Evolutionary conservation across 2,329 filamentous ascomycete species (phyloP).

Genomic region (Pseudomassariella vexata): DNA sequence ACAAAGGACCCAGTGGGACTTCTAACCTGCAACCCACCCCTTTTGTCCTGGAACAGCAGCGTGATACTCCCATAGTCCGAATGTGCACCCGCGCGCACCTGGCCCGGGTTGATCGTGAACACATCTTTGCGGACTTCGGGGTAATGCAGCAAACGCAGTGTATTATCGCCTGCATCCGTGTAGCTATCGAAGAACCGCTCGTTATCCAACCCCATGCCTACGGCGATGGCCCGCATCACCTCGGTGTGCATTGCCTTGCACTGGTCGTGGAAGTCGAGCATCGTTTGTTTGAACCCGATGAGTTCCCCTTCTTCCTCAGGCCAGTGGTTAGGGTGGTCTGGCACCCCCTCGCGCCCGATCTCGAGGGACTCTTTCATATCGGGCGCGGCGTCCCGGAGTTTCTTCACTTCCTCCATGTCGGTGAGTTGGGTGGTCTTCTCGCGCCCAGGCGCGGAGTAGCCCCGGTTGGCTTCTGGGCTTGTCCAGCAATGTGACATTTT

Average conservation of each 20-base stretch:
- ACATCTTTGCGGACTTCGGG: conserved; percentile 60
- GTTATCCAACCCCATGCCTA: conserved; percentile 72
- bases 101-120: conserved; percentile 60
- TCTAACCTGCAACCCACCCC: conserved; percentile 52
- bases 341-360: conserved; percentile 55
- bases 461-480: conserved; percentile 65
- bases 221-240: conserved; percentile 77
- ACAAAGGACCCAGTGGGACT: conserved; percentile 74
- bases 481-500: conserved; percentile 68
- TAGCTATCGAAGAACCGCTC: conserved; percentile 71
- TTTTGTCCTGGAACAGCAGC: conserved; percentile 54
- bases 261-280: conserved; percentile 68
- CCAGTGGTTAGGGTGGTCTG: conserved; percentile 71
- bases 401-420: conserved; percentile 50
- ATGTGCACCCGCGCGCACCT: conserved; percentile 74
- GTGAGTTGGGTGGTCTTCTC: conserved; percentile 62
- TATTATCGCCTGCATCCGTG: conserved; percentile 66
- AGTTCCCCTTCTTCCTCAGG: conserved; percentile 48
- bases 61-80: conserved; percentile 61
- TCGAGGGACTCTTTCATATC: conserved; percentile 63
- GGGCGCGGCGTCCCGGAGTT: conserved; percentile 50
- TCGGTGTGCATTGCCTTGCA: conserved; percentile 71
- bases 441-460: conserved; percentile 63
- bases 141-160: conserved; percentile 70
- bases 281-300: conserved; percentile 60